phyloP scores from a whole-genome alignment of 176 grass and related monocot species.

The Miscanthus lutarioriparius region DNA sequence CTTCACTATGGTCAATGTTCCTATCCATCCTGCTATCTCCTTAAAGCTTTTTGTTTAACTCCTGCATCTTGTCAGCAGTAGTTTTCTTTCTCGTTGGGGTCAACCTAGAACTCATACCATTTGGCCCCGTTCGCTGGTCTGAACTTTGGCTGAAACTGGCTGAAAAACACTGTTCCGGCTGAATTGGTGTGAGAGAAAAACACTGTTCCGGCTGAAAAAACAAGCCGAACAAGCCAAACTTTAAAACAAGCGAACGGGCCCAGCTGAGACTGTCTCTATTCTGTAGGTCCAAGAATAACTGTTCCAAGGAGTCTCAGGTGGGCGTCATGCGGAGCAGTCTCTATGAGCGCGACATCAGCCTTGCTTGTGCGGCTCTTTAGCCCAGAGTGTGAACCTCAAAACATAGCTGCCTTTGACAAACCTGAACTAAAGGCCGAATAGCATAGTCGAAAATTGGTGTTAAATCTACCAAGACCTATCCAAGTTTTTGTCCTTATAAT shows the following conservation, averaged over 20 bases:
- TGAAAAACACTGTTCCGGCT: no score
- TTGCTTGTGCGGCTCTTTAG: conserved; percentile 88
- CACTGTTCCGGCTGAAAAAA: no score
- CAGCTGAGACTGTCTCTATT: not conserved
- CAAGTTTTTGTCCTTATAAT: not conserved
- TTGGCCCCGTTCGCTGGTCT: no score
- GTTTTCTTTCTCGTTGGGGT: not conserved
- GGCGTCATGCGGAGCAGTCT: conserved; percentile 67
- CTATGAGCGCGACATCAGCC: conserved; percentile 48
- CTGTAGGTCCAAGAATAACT: conserved; percentile 78
- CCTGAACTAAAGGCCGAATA: conserved; percentile 41
- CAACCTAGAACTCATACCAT: not conserved
- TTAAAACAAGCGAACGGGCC: no score
- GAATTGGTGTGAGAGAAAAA: no score
- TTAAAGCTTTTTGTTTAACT: not conserved
- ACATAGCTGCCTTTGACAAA: conserved; percentile 77
- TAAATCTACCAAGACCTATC: not conserved
- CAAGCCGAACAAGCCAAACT: no score
- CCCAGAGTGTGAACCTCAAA: conserved; percentile 87
- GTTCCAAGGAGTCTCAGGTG: conserved; percentile 72
- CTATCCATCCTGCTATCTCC: not conserved
- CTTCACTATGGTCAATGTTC: conserved; percentile 76
- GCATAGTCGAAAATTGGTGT: not conserved
- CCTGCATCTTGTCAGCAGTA: not conserved
- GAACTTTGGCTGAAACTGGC: no score